These are phyloP conservation scores for Nissolia schottii DNA, from an alignment of 306 rosid genomes.

Conservation along the genomic window DNA sequence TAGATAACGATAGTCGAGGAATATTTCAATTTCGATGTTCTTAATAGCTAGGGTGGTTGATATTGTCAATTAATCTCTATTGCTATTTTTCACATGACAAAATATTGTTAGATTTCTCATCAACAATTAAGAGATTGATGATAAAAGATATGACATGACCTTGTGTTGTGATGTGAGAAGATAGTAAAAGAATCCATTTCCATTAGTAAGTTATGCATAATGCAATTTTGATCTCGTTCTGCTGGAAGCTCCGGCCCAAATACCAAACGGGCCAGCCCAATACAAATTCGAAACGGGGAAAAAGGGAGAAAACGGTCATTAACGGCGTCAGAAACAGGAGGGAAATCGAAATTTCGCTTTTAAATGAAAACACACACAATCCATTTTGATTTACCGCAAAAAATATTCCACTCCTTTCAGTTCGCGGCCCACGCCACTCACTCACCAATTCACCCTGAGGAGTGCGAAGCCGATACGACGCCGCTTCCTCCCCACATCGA, in stretches of 20 bases:
- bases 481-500: neutral
- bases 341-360: conserved; percentile 43
- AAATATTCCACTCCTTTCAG: neutral
- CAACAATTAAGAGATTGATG: too few species aligned
- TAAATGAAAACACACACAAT: conserved; percentile 4
- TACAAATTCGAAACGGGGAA: neutral
- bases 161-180: too few species aligned
- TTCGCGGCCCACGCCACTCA: neutral
- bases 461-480: neutral
- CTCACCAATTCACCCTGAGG: neutral
- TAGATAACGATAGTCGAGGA: too few species aligned
- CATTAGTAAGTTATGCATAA: too few species aligned
- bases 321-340: conserved; percentile 44
- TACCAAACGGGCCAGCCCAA: neutral
- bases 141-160: too few species aligned
- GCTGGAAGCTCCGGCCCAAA: neutral
- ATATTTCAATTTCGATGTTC: too few species aligned
- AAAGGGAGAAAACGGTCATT: neutral
- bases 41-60: too few species aligned
- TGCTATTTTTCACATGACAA: too few species aligned
- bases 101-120: too few species aligned
- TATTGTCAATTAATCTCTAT: too few species aligned
- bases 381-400: neutral
- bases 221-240: too few species aligned
- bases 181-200: too few species aligned